These are phyloP conservation scores for Wickerhamiella infanticola DNA, from an alignment of 1,139 yeast genomes.

Conservation along the genomic window DNA sequence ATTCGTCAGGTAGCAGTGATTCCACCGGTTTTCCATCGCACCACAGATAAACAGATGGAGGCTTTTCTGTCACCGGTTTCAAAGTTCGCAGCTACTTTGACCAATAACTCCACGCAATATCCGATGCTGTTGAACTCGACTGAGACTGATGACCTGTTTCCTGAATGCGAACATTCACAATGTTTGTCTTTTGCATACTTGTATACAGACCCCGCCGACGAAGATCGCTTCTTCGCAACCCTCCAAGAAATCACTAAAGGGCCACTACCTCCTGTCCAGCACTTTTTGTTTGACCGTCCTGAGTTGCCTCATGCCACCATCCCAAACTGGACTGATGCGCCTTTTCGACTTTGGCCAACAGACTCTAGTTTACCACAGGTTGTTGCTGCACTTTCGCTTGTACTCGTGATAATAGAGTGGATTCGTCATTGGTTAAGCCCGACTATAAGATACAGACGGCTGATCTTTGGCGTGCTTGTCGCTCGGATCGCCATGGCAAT, in stretches of 20 bases:
- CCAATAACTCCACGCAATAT: neutral
- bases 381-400: neutral
- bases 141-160: neutral
- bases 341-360: neutral
- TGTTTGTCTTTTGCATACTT: neutral
- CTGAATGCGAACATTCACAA: neutral
- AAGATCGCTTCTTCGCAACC: neutral
- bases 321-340: neutral
- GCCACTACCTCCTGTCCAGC: neutral
- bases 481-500: slow-evolving; percentile 36
- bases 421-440: neutral
- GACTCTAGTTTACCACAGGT: neutral
- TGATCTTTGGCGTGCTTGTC: slow-evolving; percentile 46
- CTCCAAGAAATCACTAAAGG: neutral
- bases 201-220: neutral
- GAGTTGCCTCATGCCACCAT: neutral
- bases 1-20: slow-evolving; percentile 1
- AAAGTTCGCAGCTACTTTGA: neutral
- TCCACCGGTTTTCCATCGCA: neutral
- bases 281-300: neutral
- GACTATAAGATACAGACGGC: slow-evolving; percentile 17
- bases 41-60: neutral
- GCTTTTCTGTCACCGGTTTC: neutral
- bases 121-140: neutral
- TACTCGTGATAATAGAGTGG: neutral